These are phyloP conservation scores for Noccaea bulbosa DNA, from an alignment of 345 rosid genomes.

Conservation along the genomic window DNA sequence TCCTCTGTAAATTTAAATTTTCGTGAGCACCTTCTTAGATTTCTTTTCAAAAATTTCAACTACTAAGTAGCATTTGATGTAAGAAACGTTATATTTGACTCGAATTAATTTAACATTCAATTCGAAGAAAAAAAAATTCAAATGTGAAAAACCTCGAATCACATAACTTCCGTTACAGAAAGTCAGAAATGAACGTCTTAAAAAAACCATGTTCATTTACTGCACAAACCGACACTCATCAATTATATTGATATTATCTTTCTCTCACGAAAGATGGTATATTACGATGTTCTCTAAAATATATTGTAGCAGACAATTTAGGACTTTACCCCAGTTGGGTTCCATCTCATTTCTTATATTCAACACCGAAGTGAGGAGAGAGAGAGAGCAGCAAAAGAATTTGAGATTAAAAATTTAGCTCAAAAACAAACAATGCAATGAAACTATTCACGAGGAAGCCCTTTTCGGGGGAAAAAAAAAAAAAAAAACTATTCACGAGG, in stretches of 20 bases:
- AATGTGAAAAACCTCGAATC: conserved; percentile 28
- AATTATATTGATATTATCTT: conserved; percentile 24
- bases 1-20: no score
- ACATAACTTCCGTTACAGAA: conserved; percentile 35
- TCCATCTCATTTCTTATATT: conserved; percentile 42
- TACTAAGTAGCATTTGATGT: no score
- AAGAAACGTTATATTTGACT: no score
- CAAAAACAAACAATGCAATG: conserved; percentile 7
- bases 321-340: conserved; percentile 44
- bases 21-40: no score
- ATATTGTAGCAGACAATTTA: conserved; percentile 44
- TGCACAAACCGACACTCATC: conserved; percentile 37
- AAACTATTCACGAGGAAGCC: not conserved
- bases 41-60: no score
- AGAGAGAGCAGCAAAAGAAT: not conserved
- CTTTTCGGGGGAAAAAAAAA: no score
- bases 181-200: not conserved
- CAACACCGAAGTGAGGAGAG: conserved; percentile 25
- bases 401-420: conserved; percentile 13
- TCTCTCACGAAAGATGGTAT: conserved; percentile 22
- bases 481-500: conserved; percentile 18
- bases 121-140: no score
- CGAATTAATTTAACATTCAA: no score
- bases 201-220: conserved; percentile 23
- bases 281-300: conserved; percentile 6